These are phyloP conservation scores for Leishmania braziliensis DNA, from an alignment of 208 protist species.

Conservation along the genomic window DNA sequence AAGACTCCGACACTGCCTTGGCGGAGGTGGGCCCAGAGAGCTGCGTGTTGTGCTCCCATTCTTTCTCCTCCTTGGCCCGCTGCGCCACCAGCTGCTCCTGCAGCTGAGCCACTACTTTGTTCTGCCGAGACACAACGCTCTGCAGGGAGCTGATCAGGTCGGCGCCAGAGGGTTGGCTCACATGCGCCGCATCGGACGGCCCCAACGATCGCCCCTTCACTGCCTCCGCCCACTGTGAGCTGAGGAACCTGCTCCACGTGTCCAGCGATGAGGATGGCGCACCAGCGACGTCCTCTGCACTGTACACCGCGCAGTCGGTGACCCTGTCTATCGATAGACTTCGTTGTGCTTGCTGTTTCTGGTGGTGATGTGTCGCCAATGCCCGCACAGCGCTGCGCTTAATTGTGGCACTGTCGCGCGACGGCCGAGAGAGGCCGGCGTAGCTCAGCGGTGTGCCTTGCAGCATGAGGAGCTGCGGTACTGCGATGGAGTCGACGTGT, in stretches of 20 bases:
- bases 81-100: constrained; percentile 28
- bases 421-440: constrained; percentile 19
- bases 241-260: constrained; percentile 48
- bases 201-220: constrained; percentile 1
- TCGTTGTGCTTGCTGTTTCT: background rate
- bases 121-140: constrained; percentile 44
- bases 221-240: constrained; percentile 22
- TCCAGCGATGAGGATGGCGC: constrained; percentile 22
- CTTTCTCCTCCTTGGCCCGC: constrained; percentile 27
- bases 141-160: constrained; percentile 41
- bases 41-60: constrained; percentile 23
- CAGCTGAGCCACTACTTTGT: constrained; percentile 35
- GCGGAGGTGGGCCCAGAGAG: background rate
- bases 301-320: background rate
- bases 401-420: constrained; percentile 28
- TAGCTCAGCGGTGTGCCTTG: constrained; percentile 10
- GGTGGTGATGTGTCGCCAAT: constrained; percentile 7
- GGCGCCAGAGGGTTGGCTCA: background rate
- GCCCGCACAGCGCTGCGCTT: constrained; percentile 30
- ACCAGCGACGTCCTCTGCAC: background rate
- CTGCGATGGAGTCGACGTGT: background rate
- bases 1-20: background rate
- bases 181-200: background rate
- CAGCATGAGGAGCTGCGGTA: background rate
- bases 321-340: background rate